Evolutionary conservation across 164 flowering plant species (phyloP).

Genomic region (Vitis amurensis): DNA sequence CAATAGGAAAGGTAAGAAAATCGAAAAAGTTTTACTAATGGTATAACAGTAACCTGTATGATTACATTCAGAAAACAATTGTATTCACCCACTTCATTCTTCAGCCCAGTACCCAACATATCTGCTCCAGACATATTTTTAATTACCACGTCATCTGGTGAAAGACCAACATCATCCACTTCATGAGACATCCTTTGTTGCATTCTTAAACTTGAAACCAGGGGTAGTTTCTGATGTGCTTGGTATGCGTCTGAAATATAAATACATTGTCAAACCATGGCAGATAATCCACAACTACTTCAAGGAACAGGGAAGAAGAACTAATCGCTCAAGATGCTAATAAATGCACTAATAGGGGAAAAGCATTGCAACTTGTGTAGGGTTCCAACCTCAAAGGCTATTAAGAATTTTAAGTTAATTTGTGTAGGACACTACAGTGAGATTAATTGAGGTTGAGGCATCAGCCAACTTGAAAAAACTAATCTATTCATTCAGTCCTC

Average conservation of each 20-base stretch:
- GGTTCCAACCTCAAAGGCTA: background rate
- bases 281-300: background rate
- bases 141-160: conserved; percentile 21
- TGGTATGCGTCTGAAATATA: conserved; percentile 51
- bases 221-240: conserved; percentile 43
- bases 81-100: conserved; percentile 96
- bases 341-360: background rate
- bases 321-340: background rate
- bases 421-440: no score
- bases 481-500: no score
- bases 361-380: background rate
- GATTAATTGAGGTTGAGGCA: background rate
- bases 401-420: no score
- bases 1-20: background rate
- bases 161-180: conserved; percentile 23
- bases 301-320: conserved; percentile 5
- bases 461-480: background rate
- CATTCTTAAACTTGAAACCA: conserved; percentile 26
- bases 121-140: conserved; percentile 30
- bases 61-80: conserved; percentile 97
- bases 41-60: conserved; percentile 66
- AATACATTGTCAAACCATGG: background rate
- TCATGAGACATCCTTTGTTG: conserved; percentile 16
- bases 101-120: conserved; percentile 69
- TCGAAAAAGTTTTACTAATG: background rate